Evolutionary conservation across 306 rosid genomes (phyloP), one percentile per base, ranked within the genome.

Genomic region (Rubus idaeus): DNA sequence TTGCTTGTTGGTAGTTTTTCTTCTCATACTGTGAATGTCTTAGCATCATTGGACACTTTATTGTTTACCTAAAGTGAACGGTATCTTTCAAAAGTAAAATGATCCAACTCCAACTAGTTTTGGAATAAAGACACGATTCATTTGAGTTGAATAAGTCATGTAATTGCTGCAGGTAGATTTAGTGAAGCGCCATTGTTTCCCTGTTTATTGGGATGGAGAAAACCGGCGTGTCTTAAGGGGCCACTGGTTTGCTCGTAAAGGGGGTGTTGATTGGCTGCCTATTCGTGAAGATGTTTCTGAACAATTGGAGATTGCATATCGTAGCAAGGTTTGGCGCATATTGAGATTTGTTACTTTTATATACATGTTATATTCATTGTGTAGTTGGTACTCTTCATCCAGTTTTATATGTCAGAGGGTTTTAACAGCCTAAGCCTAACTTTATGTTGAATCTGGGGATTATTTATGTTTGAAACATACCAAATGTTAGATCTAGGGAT

Each of bases 121-220:
- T 8, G 49, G 53, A 68, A 73, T 73, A 14, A 49, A 4, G 21
- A 8, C 12, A 8, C 18, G 20, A 44, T 21, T 73, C 17, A 58
- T 56, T 73, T 61, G 78, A 45, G 68, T 35, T 74, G 37, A 61
- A 53, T 41, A 50, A 79, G 49, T 66, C 62, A 35, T 37, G 71
- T 37, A 21, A 75, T 70, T 81, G 44, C 55, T 84, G 71, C 89
- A 93, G 98, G 99, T 91, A 74, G 99, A 96, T 84, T 85, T 96
- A 86, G 77, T 71, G 75, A 84, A 78, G 69, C 86, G 99, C 78
- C 89, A 87, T 72, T 92, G 90, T 83, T 96, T 96, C 85, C 98
- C 99, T 81, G 99, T 96, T 74, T 96, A 96, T 75, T 96, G 99
- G 99, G 81, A 83, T 81, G 99, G 98, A 81, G 99, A 96, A 86